phyloP scores from a whole-genome alignment of 2,329 filamentous ascomycete genomes.

The Phaeoacremonium minimum region DNA sequence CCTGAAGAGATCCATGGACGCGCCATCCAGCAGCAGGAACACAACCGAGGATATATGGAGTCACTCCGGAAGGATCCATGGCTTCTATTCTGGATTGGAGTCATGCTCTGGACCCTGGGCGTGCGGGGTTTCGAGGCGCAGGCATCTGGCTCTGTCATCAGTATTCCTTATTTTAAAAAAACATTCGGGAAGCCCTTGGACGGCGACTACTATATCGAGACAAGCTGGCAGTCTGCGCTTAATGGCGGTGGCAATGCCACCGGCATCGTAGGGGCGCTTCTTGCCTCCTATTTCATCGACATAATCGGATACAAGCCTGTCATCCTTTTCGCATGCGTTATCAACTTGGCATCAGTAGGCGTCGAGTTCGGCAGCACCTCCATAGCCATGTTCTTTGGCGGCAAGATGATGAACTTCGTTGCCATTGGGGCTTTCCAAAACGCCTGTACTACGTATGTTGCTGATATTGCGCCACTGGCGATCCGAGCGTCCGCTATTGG shows the following conservation, averaged over 20 bases:
- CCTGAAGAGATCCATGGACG: conserved; percentile 9
- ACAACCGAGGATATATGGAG: conserved; percentile 16
- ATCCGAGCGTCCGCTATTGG: conserved; percentile 29
- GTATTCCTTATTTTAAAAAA: conserved; percentile 14
- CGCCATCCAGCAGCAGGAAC: conserved; percentile 22
- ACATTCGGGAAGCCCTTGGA: conserved; percentile 12
- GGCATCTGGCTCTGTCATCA: conserved; percentile 14
- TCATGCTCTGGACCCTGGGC: conserved; percentile 23
- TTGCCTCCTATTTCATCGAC: conserved; percentile 18
- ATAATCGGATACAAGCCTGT: conserved; percentile 17
- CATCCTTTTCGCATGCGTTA: conserved; percentile 11
- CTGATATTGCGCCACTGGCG: conserved; percentile 30
- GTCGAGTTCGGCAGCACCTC: conserved; percentile 23
- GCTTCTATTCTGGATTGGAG: conserved; percentile 21
- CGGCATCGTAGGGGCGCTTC: conserved; percentile 17
- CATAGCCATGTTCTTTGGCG: conserved; percentile 21
- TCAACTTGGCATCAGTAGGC: conserved; percentile 21
- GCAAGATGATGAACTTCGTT: conserved; percentile 23
- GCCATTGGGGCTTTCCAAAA: conserved; percentile 30
- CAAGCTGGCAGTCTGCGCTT: conserved; percentile 22
- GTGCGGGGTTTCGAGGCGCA: conserved; percentile 21
- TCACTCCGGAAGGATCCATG: conserved; percentile 19
- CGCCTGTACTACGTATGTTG: conserved; percentile 30
- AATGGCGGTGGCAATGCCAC: conserved; percentile 17
- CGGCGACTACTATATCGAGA: conserved; percentile 15